Percentiles rank a stretch among this genome's conserved stretches.
Conservation (phyloP, 1,284 basidiomycete species). For the Lentinula novae-zelandiae region DNA sequence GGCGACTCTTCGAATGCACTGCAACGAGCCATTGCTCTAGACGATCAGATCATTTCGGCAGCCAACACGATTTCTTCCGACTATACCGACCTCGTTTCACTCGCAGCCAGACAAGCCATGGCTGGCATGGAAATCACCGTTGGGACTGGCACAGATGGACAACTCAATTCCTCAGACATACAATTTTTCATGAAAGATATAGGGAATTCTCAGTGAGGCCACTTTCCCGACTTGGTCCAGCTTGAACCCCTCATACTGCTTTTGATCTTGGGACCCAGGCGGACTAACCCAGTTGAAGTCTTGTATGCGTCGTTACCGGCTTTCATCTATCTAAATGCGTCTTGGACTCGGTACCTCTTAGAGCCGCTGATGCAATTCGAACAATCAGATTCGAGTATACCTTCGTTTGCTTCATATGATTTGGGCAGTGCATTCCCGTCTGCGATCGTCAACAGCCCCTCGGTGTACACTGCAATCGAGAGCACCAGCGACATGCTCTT, state of each 20-base stretch:
- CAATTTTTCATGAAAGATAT: conserved; percentile 37
- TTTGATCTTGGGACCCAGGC: conserved; percentile 32
- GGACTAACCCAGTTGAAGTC: conserved; percentile 56
- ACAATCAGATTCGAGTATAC: conserved; percentile 16
- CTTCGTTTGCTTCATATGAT: conserved; percentile 29
- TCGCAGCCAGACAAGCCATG: conserved; percentile 36
- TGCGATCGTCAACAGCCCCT: conserved; percentile 20
- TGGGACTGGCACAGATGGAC: conserved; percentile 25
- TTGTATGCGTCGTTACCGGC: conserved; percentile 51
- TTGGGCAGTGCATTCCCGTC: conserved; percentile 20
- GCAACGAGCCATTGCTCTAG: conserved; percentile 9
- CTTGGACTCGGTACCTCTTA: conserved; percentile 31
- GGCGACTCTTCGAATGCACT: conserved; percentile 2
- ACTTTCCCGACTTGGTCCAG: not conserved
- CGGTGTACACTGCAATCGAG: conserved; percentile 22
- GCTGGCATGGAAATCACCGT: conserved; percentile 18
- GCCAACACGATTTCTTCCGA: conserved; percentile 16
- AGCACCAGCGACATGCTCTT: conserved; percentile 18
- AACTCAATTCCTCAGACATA: conserved; percentile 25
- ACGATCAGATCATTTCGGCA: conserved; percentile 9
- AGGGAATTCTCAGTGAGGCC: conserved; percentile 17
- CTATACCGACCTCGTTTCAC: conserved; percentile 33
- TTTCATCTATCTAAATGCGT: conserved; percentile 46
- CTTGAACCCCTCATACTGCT: not conserved
- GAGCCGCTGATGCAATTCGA: conserved; percentile 36